Evolutionary conservation across 331 rosid species (phyloP), one percentile per base, ranked within the genome.

Genomic region (Malus hybrid): DNA sequence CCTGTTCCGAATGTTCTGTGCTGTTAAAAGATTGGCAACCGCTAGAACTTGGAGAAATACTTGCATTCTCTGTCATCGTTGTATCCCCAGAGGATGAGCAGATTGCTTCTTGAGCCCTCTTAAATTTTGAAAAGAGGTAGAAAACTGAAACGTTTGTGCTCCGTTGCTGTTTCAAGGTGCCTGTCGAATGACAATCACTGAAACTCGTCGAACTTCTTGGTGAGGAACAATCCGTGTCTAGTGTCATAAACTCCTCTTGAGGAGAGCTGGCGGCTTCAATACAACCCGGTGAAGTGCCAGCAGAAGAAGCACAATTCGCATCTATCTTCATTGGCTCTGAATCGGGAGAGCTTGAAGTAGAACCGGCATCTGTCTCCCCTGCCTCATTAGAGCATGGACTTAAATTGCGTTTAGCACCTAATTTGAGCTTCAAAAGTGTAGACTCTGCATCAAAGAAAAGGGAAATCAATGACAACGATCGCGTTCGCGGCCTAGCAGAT

Each of bases 371-470:
- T 19, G 65, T 65, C 32, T 71, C 85, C n/a, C 69, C 75, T 20
- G 19, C 42, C 65, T 85, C 78, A 34, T 46, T 19, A 4, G 68
- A 78, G 64, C 65, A 70, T 39, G 82, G 70, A 65, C 76, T 77
- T 27, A 66, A 59, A 48, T 84, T 85, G 7, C 83, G 85, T 50
- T 82, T 83, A 3, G 97, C 90, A 73, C 97, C 99, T 10, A 80
- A 81, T 79, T 86, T 92, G 33, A 94, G 92, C 82, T 88, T 94
- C 93, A 89, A 77, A 2, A 92, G 89, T 12, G 99, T 94, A 48
- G 91, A 85, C 81, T 92, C 97, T 92, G 88, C 83, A 77, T 79
- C 72, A 71, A 81, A 83, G 33, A 19, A 33, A 82, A 13, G 13
- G 48, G 48, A 73, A 32, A 33, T 61, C 6, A 44, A 27, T 7